Percentiles rank a stretch among this genome's conserved stretches.
Conservation (phyloP, 306 rosid genomes). For the Corylus heterophylla region DNA sequence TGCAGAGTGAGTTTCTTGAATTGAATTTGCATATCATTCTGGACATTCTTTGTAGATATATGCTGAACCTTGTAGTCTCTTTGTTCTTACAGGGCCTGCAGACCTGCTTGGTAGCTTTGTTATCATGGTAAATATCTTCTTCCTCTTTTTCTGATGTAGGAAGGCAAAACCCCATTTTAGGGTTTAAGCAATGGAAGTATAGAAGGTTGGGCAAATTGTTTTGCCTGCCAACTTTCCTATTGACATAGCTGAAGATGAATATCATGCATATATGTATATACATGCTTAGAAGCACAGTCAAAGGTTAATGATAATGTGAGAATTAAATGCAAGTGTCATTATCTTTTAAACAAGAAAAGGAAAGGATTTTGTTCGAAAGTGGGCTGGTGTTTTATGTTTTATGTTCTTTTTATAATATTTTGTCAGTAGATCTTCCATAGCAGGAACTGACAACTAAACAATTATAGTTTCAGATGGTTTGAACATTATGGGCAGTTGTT, state of each 20-base stretch:
- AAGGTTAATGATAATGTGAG: conserved; percentile 4
- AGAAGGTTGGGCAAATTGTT: not conserved
- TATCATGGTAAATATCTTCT: conserved; percentile 68
- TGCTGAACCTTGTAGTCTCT: conserved; percentile 31
- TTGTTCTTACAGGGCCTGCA: conserved; percentile 81
- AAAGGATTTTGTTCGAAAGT: not conserved
- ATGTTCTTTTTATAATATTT: conserved; percentile 8
- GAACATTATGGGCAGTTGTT: conserved; percentile 67
- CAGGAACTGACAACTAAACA: conserved; percentile 44
- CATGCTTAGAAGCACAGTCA: not conserved
- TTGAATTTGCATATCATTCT: not conserved
- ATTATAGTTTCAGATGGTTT: conserved; percentile 94
- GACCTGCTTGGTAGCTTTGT: conserved; percentile 90
- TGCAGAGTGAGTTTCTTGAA: not conserved
- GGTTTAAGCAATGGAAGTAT: not conserved
- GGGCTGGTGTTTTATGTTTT: conserved; percentile 5
- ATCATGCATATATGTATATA: not conserved
- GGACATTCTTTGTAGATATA: not conserved
- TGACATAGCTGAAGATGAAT: not conserved
- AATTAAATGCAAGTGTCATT: not conserved
- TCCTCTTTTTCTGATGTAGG: not conserved
- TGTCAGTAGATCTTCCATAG: conserved; percentile 1
- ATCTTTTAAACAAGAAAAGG: not conserved
- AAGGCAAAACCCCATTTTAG: no score
- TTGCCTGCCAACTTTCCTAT: not conserved